Conservation (phyloP, 768 basidiomycete species). For the Leccinum uliginosum region DNA sequence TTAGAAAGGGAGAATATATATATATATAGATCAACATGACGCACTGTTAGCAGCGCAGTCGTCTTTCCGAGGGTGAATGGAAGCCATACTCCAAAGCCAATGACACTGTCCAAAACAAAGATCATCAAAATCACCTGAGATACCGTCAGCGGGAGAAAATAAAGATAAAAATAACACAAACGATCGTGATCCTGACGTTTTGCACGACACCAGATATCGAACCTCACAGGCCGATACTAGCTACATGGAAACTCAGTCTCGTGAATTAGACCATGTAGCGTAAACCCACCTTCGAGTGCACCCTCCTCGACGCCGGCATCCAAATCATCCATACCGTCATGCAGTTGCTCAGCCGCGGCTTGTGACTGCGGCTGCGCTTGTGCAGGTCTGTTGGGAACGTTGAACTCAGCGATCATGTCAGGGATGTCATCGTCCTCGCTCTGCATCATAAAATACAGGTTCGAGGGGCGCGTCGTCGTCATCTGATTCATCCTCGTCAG, state of each 20-base stretch:
- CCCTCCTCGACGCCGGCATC: conserved; percentile 81
- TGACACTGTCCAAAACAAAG: conserved; percentile 78
- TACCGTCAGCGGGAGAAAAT: conserved; percentile 1
- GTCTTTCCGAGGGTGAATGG: conserved; percentile 90
- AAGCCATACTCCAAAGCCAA: conserved; percentile 75
- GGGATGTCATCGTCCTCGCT: conserved; percentile 31
- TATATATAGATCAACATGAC: conserved; percentile 19
- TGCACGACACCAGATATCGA: conserved; percentile 79
- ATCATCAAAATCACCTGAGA: conserved; percentile 82
- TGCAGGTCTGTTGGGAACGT: conserved; percentile 27
- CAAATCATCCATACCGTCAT: conserved; percentile 45
- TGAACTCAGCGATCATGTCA: conserved; percentile 36
- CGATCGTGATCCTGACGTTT: conserved; percentile 51
- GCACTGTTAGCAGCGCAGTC: conserved; percentile 68
- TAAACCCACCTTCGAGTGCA: conserved; percentile 70
- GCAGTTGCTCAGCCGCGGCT: conserved; percentile 20
- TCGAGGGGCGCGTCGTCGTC: conserved; percentile 39
- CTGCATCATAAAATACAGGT: conserved; percentile 34
- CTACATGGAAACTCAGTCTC: conserved; percentile 35
- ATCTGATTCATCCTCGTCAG: conserved; percentile 34
- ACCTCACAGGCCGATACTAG: conserved; percentile 87
- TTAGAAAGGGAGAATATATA: conserved; percentile 3
- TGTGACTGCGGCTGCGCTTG: conserved; percentile 20
- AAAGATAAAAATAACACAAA: background rate
- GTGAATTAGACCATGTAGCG: background rate